These are phyloP conservation scores for Colletotrichum cereale DNA, from an alignment of 2,329 filamentous ascomycete species.

Conservation along the genomic window DNA sequence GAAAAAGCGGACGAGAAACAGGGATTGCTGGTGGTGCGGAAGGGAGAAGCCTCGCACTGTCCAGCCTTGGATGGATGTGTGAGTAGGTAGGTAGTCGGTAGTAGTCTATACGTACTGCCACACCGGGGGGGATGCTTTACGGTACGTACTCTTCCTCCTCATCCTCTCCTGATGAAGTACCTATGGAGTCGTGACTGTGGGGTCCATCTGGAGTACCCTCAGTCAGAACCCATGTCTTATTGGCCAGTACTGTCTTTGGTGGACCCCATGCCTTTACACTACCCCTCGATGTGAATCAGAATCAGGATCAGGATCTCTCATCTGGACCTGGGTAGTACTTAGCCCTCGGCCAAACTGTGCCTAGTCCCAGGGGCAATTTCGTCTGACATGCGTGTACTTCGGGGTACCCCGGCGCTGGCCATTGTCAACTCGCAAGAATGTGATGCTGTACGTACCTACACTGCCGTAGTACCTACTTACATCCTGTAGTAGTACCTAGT, in stretches of 20 bases:
- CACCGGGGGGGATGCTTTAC: too few species aligned
- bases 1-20: conserved; percentile 20
- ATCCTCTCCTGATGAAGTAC: conserved; percentile 6
- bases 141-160: conserved; percentile 13
- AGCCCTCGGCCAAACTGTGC: conserved; percentile 20
- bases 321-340: conserved; percentile 32
- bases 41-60: conserved; percentile 10
- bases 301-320: conserved; percentile 38
- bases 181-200: conserved; percentile 6
- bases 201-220: neutral
- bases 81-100: too few species aligned
- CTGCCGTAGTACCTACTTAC: too few species aligned
- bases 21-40: conserved; percentile 17
- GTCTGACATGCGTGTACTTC: conserved; percentile 20
- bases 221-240: neutral
- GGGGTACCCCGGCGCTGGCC: conserved; percentile 23
- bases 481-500: too few species aligned
- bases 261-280: neutral
- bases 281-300: conserved; percentile 30
- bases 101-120: neutral
- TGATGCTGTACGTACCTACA: neutral
- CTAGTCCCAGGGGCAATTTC: conserved; percentile 21
- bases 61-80: neutral
- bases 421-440: conserved; percentile 12
- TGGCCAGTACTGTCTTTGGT: neutral